Evolutionary conservation across 225 moss, liverwort and hornwort species (phyloP), one percentile per base, ranked within the genome.

Genomic region (Neckera pumila): DNA sequence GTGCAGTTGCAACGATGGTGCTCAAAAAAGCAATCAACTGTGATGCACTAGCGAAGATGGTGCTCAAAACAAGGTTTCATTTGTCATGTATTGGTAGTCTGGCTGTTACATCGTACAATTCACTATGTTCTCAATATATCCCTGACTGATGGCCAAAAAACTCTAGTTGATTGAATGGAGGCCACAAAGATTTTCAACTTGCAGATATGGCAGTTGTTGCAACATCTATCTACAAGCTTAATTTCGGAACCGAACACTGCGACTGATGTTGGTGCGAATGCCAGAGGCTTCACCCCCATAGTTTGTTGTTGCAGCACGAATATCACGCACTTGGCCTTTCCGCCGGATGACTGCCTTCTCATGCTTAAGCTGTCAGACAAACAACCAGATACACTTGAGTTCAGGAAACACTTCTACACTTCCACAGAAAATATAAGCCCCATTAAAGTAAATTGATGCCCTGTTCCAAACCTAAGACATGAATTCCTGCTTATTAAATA

Each of bases 211-310:
- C n/a, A 81, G 30, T 43, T 42, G 51, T 61, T 69, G 49, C 31
- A 89, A 61, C 36, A 63, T 62, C 76, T 54, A 62, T 54, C 76
- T 80, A 81, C 38, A 59, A 72, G 78, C 47, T 82, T 86, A 96
- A 82, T 93, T 84, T 90, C 93, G 88, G 21, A 98, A 91, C 73
- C 98, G 92, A 60, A 95, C 92, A 90, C 98, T 97, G 40, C 96
- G 94, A 90, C 97, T 97, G 81, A 98, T 95, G 88, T 95, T 95
- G 51, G 97, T 98, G 73, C 96, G 95, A 75, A 98, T 97, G 84
- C 98, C 98, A 49, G 95, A 95, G 26, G 91, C 86, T 92, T 98
- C 98, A 82, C 98, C 98, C 9, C 95, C 98, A 56, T 98, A 98
- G 72, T 95, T 93, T 27, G 94, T 93, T 85, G 95, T 92, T 60